phyloP scores from a whole-genome alignment of 305 asterid genomes.

The Ajuga reptans region DNA sequence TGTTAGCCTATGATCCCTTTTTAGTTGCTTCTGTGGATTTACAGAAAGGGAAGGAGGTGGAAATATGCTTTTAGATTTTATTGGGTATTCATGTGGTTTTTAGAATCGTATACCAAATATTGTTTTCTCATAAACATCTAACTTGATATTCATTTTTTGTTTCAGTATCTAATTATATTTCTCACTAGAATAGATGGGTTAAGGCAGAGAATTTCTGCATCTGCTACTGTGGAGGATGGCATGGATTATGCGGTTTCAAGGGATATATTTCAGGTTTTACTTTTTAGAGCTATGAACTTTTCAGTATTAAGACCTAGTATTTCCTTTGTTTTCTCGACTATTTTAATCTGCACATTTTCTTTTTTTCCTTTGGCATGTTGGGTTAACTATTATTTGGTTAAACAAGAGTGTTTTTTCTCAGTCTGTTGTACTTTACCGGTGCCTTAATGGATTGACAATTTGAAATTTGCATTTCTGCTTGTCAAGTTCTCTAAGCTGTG shows the following conservation, averaged over 20 bases:
- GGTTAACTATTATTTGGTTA: conserved; percentile 15
- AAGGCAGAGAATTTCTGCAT: conserved; percentile 64
- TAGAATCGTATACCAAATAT: not conserved
- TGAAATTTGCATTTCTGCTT: conserved; percentile 13
- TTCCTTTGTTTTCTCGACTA: not conserved
- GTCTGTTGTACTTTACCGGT: not conserved
- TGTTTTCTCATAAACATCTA: conserved; percentile 13
- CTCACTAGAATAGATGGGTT: conserved; percentile 88
- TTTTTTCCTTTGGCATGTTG: not conserved
- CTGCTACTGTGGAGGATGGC: conserved; percentile 37
- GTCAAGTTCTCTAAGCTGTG: conserved; percentile 6
- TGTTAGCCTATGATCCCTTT: conserved; percentile 3
- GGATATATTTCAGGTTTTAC: conserved; percentile 67
- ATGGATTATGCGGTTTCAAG: conserved; percentile 45
- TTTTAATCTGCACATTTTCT: no score
- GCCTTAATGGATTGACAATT: conserved; percentile 14
- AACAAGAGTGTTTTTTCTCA: not conserved
- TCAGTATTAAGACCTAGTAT: conserved; percentile 11
- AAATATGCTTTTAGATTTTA: not conserved
- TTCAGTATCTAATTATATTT: conserved; percentile 78
- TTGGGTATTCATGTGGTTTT: conserved; percentile 13
- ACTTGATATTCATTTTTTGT: conserved; percentile 26
- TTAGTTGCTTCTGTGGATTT: conserved; percentile 11
- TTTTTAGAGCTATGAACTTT: conserved; percentile 1
- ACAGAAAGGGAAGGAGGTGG: not conserved